phyloP scores from a whole-genome alignment of 176 grass and related monocot species.

The Guadua angustifolia region DNA sequence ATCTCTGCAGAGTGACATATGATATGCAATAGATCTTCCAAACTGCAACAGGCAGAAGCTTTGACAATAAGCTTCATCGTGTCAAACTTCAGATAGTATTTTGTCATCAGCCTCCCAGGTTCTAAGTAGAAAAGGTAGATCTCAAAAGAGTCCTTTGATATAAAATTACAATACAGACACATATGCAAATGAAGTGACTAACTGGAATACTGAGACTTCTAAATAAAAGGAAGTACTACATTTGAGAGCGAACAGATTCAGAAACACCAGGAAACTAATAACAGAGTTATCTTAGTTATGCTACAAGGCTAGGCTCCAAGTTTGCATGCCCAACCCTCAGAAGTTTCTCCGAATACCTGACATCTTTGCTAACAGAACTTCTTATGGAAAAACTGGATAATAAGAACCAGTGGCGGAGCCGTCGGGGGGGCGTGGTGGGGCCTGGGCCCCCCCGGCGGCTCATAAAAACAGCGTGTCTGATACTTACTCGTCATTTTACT shows the following conservation, averaged over 20 bases:
- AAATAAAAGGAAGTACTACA: conserved; percentile 17
- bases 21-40: conserved; percentile 85
- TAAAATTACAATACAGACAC: conserved; percentile 19
- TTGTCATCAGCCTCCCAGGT: conserved; percentile 93
- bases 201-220: conserved; percentile 4
- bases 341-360: neutral
- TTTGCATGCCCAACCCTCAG: conserved; percentile 25
- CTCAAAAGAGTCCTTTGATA: conserved; percentile 27
- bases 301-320: conserved; percentile 1
- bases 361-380: conserved; percentile 18
- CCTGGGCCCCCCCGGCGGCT: too few relatives aligned
- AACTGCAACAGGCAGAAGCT: conserved; percentile 75
- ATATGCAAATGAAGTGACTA: conserved; percentile 2
- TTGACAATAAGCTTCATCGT: conserved; percentile 97
- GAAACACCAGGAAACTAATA: conserved; percentile 23
- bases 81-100: conserved; percentile 94
- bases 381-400: neutral
- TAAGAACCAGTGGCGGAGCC: too few relatives aligned
- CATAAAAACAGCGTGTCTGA: too few relatives aligned
- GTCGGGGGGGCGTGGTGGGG: too few relatives aligned
- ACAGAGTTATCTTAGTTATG: conserved; percentile 4
- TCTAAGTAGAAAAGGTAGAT: conserved; percentile 62
- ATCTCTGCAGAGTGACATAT: conserved; percentile 85
- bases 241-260: conserved; percentile 15
- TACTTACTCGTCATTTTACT: too few relatives aligned